phyloP scores from a whole-genome alignment of 2,329 filamentous ascomycete genomes.

The Aspergillus pseudoterreus region DNA sequence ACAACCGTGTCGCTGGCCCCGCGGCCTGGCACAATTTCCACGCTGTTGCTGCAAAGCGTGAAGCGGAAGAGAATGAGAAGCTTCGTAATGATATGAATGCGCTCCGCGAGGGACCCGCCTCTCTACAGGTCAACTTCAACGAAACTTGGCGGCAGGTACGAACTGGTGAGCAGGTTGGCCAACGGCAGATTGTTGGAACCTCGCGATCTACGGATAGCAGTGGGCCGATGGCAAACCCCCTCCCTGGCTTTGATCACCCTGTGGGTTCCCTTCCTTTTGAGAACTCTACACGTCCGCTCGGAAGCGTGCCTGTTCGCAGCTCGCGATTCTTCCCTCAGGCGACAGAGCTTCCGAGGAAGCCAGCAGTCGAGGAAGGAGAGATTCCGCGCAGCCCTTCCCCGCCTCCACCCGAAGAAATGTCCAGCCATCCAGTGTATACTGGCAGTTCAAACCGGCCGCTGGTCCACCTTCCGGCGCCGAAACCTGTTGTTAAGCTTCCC shows the following conservation, averaged over 20 bases:
- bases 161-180: slow-evolving; percentile 36
- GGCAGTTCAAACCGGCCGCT: slow-evolving; percentile 49
- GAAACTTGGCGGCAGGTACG: slow-evolving; percentile 48
- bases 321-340: slow-evolving; percentile 48
- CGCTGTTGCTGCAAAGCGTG: slow-evolving; percentile 35
- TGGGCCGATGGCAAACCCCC: slow-evolving; percentile 26
- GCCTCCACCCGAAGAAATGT: slow-evolving; percentile 56
- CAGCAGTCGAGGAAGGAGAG: slow-evolving; percentile 27
- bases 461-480: slow-evolving; percentile 56
- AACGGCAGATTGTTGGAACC: slow-evolving; percentile 37
- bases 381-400: slow-evolving; percentile 44
- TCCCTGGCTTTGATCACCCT: slow-evolving; percentile 35
- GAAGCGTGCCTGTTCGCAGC: slow-evolving; percentile 37
- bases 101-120: slow-evolving; percentile 32
- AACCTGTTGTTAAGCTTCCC: slow-evolving; percentile 78
- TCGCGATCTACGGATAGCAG: slow-evolving; percentile 28
- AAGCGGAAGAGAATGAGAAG: slow-evolving; percentile 40
- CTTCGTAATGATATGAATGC: slow-evolving; percentile 38
- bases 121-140: slow-evolving; percentile 36
- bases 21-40: slow-evolving; percentile 46
- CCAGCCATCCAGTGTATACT: slow-evolving; percentile 54
- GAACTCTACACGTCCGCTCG: slow-evolving; percentile 29
- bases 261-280: slow-evolving; percentile 36
- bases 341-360: slow-evolving; percentile 34
- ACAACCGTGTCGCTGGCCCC: slow-evolving; percentile 25